These are phyloP conservation scores for Trichoderma arundinaceum DNA, from an alignment of 2,329 filamentous ascomycete genomes.

Conservation along the genomic window DNA sequence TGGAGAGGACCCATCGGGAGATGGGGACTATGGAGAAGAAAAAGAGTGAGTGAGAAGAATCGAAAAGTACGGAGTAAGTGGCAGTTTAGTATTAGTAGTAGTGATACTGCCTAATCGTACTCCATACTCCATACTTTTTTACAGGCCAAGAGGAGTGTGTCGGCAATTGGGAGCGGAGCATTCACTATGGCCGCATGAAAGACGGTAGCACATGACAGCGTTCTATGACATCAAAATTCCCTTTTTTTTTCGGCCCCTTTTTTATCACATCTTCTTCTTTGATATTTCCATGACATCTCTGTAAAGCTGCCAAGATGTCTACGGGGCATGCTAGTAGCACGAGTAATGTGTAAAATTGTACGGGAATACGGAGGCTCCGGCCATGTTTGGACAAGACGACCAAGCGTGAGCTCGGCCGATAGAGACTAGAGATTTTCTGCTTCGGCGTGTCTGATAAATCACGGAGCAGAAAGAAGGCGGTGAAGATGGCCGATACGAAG, in stretches of 20 bases:
- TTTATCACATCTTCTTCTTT: not conserved
- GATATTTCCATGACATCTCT: not conserved
- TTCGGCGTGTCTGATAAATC: not conserved
- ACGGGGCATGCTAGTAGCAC: not conserved
- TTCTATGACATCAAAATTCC: slow-evolving; percentile 17
- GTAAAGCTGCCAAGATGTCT: not conserved
- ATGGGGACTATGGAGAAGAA: slow-evolving; percentile 8
- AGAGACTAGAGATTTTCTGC: not conserved
- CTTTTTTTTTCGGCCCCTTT: not conserved
- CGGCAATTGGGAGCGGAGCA: slow-evolving; percentile 19
- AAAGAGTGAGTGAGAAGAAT: not conserved
- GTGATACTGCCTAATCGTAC: not conserved
- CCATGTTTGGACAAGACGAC: not conserved
- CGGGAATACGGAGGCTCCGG: slow-evolving; percentile 1
- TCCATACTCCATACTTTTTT: not conserved
- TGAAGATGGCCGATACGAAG: slow-evolving; percentile 10
- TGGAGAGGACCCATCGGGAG: slow-evolving; percentile 12
- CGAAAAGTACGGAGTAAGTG: not conserved
- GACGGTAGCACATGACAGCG: slow-evolving; percentile 15
- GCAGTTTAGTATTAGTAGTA: no score
- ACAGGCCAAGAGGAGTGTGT: not conserved
- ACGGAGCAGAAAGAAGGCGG: slow-evolving; percentile 9
- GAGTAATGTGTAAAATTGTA: not conserved
- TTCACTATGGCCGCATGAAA: slow-evolving; percentile 5
- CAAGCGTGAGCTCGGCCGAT: not conserved